Evolutionary conservation across 2,329 filamentous ascomycete species (phyloP).

Genomic region (Lasiodiplodia sp.): DNA sequence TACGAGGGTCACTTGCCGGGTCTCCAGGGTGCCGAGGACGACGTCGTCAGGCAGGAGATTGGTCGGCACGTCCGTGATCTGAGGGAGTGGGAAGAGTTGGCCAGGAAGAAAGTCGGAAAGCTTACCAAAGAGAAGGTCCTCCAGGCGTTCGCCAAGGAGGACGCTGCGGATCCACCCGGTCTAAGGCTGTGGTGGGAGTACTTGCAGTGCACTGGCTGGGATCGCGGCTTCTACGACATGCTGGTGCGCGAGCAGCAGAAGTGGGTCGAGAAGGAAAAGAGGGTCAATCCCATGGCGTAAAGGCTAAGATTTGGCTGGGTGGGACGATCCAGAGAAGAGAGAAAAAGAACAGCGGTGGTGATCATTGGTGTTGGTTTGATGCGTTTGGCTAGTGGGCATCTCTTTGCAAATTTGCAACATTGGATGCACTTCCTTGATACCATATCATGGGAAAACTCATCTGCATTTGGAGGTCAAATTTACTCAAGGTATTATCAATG

Average conservation of each 20-base stretch:
- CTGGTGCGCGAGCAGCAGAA: conserved; percentile 39
- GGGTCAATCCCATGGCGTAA: neutral
- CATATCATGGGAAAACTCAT: too few relatives aligned
- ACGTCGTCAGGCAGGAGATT: conserved; percentile 41
- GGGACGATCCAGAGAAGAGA: neutral
- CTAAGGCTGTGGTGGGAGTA: conserved; percentile 59
- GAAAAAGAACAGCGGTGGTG: neutral
- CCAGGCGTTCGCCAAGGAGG: conserved; percentile 50
- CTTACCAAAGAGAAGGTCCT: conserved; percentile 49
- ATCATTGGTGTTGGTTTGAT: neutral
- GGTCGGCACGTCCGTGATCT: conserved; percentile 45
- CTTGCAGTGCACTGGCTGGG: conserved; percentile 53
- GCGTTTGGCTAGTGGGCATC: too few relatives aligned
- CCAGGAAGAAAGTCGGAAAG: conserved; percentile 43
- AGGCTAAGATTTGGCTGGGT: too few relatives aligned
- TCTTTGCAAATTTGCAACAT: too few relatives aligned
- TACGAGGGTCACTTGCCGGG: conserved; percentile 48
- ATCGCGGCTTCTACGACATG: conserved; percentile 51
- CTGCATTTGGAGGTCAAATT: too few relatives aligned
- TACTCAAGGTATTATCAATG: too few relatives aligned
- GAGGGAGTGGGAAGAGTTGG: conserved; percentile 50
- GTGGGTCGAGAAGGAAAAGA: neutral
- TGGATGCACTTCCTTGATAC: too few relatives aligned
- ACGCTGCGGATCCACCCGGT: conserved; percentile 49
- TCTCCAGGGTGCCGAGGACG: conserved; percentile 31